Percentiles rank a stretch among this genome's conserved stretches.
Conservation (phyloP, 2,329 filamentous ascomycete species). For the Botrytis aclada region DNA sequence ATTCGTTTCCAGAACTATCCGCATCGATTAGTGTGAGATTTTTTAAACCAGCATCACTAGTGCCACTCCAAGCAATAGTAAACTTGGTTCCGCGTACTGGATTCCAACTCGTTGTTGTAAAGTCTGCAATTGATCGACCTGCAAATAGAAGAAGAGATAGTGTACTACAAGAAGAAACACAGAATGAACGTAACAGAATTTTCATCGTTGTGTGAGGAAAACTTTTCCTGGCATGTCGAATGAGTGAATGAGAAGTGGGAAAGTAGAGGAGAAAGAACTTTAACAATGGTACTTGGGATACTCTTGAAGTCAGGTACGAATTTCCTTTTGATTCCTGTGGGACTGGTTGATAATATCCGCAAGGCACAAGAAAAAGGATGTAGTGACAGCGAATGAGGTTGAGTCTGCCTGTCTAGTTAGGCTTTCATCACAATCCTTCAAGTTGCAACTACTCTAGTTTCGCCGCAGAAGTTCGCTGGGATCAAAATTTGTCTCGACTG, state of each 20-base stretch:
- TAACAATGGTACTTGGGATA: background rate
- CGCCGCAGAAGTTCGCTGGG: background rate
- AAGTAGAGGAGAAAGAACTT: background rate
- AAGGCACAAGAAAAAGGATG: background rate
- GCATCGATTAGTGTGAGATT: background rate
- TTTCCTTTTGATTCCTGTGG: background rate
- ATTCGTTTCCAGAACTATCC: background rate
- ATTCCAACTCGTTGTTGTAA: background rate
- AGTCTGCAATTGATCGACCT: background rate
- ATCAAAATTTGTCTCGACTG: fast-evolving
- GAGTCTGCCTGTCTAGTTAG: background rate
- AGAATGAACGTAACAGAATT: background rate
- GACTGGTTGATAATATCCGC: background rate
- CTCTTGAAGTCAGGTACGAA: background rate
- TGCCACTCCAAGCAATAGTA: background rate
- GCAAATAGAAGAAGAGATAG: background rate
- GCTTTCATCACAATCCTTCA: background rate
- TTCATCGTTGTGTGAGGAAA: background rate
- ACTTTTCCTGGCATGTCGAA: background rate
- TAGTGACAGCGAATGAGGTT: background rate
- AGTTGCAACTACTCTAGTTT: background rate
- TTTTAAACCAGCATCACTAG: background rate
- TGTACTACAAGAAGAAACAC: background rate
- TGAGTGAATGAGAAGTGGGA: background rate
- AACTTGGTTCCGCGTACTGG: background rate